Percentiles rank a stretch among this genome's conserved stretches.
These are phyloP conservation scores for Solanum phureja DNA, from an alignment of 257 asterid species.

Conservation along the genomic window DNA sequence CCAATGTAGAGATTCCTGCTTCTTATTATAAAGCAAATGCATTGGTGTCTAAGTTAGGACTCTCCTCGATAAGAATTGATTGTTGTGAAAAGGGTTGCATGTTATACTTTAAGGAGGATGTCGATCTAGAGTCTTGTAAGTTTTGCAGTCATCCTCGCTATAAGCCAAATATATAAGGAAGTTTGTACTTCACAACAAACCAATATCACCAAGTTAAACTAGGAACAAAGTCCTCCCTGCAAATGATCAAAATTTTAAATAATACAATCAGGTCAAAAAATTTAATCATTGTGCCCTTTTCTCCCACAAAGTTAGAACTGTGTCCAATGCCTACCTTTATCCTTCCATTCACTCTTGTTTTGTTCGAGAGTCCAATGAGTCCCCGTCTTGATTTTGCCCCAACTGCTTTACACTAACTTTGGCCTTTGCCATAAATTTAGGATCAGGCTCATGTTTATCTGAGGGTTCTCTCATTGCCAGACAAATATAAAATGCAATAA, in stretches of 20 bases:
- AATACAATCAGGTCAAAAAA: neutral
- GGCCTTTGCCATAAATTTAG: conserved; percentile 55
- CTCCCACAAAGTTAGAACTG: neutral
- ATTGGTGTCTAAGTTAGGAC: no score
- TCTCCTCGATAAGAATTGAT: no score
- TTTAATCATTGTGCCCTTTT: neutral
- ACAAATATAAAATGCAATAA: conserved; percentile 61
- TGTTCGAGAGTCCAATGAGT: conserved; percentile 15
- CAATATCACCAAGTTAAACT: neutral
- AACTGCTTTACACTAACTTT: conserved; percentile 44
- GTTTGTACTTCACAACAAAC: neutral
- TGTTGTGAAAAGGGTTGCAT: no score
- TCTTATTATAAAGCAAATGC: no score
- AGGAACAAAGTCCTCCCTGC: neutral
- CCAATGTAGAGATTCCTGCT: no score
- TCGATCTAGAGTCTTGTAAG: no score
- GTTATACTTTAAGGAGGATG: no score
- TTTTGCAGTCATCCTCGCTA: no score
- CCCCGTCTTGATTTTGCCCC: conserved; percentile 12
- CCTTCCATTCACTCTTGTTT: conserved; percentile 22
- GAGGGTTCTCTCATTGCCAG: conserved; percentile 84
- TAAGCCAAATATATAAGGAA: neutral
- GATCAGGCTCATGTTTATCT: conserved; percentile 72
- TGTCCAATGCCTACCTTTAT: neutral
- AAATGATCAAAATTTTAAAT: neutral